A percentile compares a stretch with the other conserved stretches of the same genome.
These are phyloP conservation scores for Apiotrichum gamsii DNA, from an alignment of 1,284 basidiomycete genomes.

Conservation along the genomic window DNA sequence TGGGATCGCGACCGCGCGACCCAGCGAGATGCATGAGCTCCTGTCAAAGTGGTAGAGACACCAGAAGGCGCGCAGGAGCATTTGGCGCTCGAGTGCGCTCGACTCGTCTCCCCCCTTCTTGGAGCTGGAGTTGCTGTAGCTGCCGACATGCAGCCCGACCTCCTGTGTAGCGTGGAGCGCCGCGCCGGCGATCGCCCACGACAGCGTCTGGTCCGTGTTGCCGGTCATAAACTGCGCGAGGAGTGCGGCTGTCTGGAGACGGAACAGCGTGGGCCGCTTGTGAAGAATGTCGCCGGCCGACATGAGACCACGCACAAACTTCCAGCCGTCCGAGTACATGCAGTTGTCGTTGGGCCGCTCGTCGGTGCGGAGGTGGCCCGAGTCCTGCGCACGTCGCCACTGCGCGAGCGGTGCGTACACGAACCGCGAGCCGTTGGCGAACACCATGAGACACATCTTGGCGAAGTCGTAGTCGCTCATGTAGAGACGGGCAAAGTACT, in stretches of 20 bases:
- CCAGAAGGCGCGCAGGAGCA: conserved; percentile 1
- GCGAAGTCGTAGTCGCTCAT: conserved; percentile 58
- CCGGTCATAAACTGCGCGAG: conserved; percentile 50
- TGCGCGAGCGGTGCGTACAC: conserved; percentile 47
- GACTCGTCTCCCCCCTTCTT: background rate
- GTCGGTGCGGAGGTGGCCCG: conserved; percentile 28
- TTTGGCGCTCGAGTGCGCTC: conserved; percentile 49
- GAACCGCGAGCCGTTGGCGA: conserved; percentile 63
- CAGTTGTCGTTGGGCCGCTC: conserved; percentile 15
- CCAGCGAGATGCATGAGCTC: background rate
- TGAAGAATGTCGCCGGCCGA: conserved; percentile 53
- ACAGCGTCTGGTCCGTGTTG: conserved; percentile 59
- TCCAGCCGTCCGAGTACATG: conserved; percentile 62
- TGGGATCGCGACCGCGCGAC: conserved; percentile 50
- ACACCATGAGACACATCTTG: conserved; percentile 63
- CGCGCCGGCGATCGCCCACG: conserved; percentile 64
- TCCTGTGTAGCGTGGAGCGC: conserved; percentile 58
- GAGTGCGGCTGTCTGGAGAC: conserved; percentile 58
- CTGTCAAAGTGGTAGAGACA: conserved; percentile 60
- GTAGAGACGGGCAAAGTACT: conserved; percentile 56
- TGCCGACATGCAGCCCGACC: conserved; percentile 45
- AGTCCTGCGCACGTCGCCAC: conserved; percentile 3
- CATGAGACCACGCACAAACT: conserved; percentile 61
- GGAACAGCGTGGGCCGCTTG: conserved; percentile 58
- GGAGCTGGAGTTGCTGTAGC: conserved; percentile 59